phyloP scores from a whole-genome alignment of 2,329 filamentous ascomycete genomes.

The Triangularia verruculosa region DNA sequence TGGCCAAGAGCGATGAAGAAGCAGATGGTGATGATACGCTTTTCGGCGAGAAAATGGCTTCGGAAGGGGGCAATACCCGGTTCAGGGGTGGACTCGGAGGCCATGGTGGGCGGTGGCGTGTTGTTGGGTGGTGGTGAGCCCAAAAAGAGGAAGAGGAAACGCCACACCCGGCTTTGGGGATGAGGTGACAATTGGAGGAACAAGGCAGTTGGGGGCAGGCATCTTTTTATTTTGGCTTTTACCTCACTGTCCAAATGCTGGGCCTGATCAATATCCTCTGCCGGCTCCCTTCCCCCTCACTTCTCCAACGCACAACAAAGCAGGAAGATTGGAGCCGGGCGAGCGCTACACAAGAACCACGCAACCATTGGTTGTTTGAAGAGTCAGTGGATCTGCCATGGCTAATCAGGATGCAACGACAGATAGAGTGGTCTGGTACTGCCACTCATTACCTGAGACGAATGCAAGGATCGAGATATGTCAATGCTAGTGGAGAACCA shows the following conservation, averaged over 20 bases:
- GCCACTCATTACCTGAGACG: neutral
- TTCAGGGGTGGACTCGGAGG: neutral
- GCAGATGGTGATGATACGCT: constrained; percentile 36
- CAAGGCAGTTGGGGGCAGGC: neutral
- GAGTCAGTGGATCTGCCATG: neutral
- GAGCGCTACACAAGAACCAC: neutral
- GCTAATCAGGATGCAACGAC: neutral
- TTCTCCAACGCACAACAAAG: neutral
- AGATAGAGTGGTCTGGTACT: neutral
- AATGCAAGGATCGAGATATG: neutral
- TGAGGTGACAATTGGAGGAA: neutral
- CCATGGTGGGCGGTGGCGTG: neutral
- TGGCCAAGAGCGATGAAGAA: constrained; percentile 39
- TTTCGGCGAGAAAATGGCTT: constrained; percentile 20
- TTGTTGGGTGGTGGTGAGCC: neutral
- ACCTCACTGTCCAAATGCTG: too few relatives aligned
- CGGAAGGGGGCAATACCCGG: neutral
- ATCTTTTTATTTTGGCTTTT: neutral
- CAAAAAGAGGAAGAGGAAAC: neutral
- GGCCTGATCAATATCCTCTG: neutral
- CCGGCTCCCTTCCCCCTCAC: neutral
- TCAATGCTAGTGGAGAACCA: neutral
- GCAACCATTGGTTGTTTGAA: neutral
- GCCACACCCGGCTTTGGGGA: neutral
- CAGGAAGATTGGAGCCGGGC: neutral